phyloP scores from a whole-genome alignment of 768 basidiomycete genomes.

The Trametes gibbosa region DNA sequence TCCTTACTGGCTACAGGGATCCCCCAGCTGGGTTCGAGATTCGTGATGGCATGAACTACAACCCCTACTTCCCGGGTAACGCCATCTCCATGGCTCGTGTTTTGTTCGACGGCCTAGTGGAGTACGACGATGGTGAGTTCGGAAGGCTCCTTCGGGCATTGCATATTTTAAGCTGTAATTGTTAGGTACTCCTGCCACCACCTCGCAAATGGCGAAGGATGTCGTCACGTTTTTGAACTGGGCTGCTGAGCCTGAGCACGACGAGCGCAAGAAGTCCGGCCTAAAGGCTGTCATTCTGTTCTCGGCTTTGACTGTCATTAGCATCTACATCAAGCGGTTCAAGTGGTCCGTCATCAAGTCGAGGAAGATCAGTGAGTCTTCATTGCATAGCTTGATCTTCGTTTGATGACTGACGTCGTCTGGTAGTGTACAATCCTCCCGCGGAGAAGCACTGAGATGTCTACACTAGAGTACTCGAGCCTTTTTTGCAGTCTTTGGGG shows the following conservation, averaged over 20 bases:
- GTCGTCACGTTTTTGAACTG: slow-evolving; percentile 93
- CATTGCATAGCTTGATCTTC: too few relatives aligned
- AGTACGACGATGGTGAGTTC: slow-evolving; percentile 85
- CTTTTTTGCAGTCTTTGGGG: slow-evolving; percentile 2
- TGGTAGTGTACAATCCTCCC: slow-evolving; percentile 61
- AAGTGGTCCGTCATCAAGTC: slow-evolving; percentile 93
- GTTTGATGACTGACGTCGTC: background rate
- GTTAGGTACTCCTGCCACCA: slow-evolving; percentile 89
- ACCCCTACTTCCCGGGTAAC: slow-evolving; percentile 98
- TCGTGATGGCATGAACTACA: slow-evolving; percentile 98
- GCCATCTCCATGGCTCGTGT: slow-evolving; percentile 98
- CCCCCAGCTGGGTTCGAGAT: slow-evolving; percentile 93
- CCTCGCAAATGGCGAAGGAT: slow-evolving; percentile 99
- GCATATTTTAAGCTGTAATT: background rate
- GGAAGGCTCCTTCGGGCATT: background rate
- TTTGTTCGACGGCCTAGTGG: slow-evolving; percentile 92
- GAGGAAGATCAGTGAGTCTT: slow-evolving; percentile 79
- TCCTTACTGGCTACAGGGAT: slow-evolving; percentile 95
- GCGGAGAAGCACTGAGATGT: slow-evolving; percentile 38
- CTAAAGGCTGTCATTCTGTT: slow-evolving; percentile 95
- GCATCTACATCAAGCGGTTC: slow-evolving; percentile 91
- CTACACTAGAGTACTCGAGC: slow-evolving; percentile 20
- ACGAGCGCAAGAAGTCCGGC: slow-evolving; percentile 96
- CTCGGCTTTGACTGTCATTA: slow-evolving; percentile 75
- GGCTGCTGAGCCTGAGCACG: slow-evolving; percentile 98